Evolutionary conservation across 2,329 filamentous ascomycete species (phyloP), one percentile per base, ranked within the genome.

Genomic region (Ophiostoma quercus): DNA sequence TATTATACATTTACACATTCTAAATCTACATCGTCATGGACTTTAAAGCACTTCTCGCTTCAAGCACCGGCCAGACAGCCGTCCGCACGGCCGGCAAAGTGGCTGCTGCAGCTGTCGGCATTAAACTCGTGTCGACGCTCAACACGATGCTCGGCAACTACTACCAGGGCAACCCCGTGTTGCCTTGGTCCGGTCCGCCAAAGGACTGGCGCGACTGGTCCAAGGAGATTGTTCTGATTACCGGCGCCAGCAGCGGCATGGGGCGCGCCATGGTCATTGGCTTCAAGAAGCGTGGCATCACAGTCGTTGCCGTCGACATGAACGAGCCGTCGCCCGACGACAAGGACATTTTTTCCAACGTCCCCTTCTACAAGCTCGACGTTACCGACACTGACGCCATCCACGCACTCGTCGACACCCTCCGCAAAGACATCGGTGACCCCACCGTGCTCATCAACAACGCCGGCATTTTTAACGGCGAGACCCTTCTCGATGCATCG

Each of bases 201-300:
- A 14, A 29, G 5, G 32, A 51, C 6, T 62, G 41, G 39, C 60
- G 41, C 2, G 57, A 72, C 65, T 71, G 72, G 71, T 43, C 67
- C 47, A 69, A 70, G 67, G 74, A 74, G 79, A 83, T 93, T 67
- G 88, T 91, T 2, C 81, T 93, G 62, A 83, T 94, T 25, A 94
- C 91, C 0, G 91, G 92, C 8, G 91, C 91, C 8, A 87, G 88
- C 60, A 86, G 87, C 70, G 91, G 91, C 0, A 92, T 94, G 75
- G 91, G 91, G 16, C 86, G 84, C 25, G 80, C 84, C 51, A 83
- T 92, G 2, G 90, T 90, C 16, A 82, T 84, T 73, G 77, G 89
- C 68, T 81, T 95, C n/a, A 88, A 87, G 0, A 85, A 88, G 76
- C 81, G 80, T 71, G 86, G 85, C 0, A 82, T 91, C 74, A 90